Conservation (phyloP, 495 filamentous ascomycete genomes). For the Penicillium angulare region DNA sequence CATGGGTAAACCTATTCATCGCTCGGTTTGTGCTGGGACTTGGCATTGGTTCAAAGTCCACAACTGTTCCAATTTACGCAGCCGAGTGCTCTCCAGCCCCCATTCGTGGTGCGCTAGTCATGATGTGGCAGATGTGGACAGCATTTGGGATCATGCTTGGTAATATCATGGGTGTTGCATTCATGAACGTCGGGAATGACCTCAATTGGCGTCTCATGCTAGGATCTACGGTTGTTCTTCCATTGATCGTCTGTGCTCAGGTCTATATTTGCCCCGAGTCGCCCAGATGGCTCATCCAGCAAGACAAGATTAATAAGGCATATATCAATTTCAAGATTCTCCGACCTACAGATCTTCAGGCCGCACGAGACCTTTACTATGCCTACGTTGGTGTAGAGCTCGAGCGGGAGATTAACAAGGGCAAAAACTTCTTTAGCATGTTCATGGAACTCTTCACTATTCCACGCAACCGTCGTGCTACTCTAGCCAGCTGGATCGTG, state of each 20-base stretch:
- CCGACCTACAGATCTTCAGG: constrained; percentile 46
- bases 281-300: constrained; percentile 64
- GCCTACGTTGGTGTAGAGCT: constrained; percentile 46
- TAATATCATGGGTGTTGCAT: constrained; percentile 69
- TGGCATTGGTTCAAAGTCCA: constrained; percentile 60
- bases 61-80: constrained; percentile 57
- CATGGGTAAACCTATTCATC: constrained; percentile 53
- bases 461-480: constrained; percentile 54
- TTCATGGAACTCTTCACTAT: constrained; percentile 54
- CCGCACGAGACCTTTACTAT: constrained; percentile 55
- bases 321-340: constrained; percentile 45
- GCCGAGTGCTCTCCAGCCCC: constrained; percentile 57
- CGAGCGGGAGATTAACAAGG: constrained; percentile 44
- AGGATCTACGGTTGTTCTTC: constrained; percentile 45
- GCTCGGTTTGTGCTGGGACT: constrained; percentile 61
- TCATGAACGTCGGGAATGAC: constrained; percentile 40
- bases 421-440: constrained; percentile 47
- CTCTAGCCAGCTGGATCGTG: constrained; percentile 48
- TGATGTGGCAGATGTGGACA: constrained; percentile 66
- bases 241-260: constrained; percentile 44
- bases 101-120: constrained; percentile 59
- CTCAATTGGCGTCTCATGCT: constrained; percentile 49
- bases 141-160: constrained; percentile 82
- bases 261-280: constrained; percentile 67
- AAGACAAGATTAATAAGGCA: constrained; percentile 42